A percentile compares a stretch with the other conserved stretches of the same genome.
phyloP scores from a whole-genome alignment of 164 flowering plant species.

The Magnolia changhungtana region DNA sequence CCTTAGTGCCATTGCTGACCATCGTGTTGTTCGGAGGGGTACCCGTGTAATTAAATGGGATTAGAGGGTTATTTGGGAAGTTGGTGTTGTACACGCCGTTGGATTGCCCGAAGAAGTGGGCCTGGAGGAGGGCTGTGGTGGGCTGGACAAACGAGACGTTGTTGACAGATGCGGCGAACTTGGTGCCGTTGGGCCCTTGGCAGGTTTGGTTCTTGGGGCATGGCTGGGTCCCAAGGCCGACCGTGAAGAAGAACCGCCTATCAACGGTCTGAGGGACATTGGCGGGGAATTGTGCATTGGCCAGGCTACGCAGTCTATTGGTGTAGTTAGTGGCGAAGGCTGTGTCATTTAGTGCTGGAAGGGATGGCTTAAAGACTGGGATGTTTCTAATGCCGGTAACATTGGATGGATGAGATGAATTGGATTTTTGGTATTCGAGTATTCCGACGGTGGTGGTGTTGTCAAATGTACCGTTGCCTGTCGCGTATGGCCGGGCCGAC shows the following conservation, averaged over 20 bases:
- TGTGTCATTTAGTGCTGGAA: conserved; percentile 29
- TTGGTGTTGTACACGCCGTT: too few species aligned
- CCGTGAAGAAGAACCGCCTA: conserved; percentile 12
- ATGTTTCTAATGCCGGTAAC: conserved; percentile 16
- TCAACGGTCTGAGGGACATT: conserved; percentile 6
- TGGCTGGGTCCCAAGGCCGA: conserved; percentile 4
- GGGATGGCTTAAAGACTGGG: conserved; percentile 31
- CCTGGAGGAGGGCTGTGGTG: too few species aligned
- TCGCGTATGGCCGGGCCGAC: conserved; percentile 53
- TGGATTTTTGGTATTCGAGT: conserved; percentile 36
- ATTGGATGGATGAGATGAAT: background rate
- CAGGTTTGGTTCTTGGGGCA: conserved; percentile 15
- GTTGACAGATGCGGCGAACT: conserved; percentile 10
- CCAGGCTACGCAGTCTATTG: conserved; percentile 39
- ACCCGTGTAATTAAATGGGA: too few species aligned
- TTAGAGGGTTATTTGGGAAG: too few species aligned
- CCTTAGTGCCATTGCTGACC: too few species aligned
- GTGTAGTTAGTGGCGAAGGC: conserved; percentile 30
- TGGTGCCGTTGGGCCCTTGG: conserved; percentile 14
- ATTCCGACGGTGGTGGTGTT: conserved; percentile 53
- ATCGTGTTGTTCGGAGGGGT: too few species aligned
- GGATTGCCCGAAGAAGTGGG: too few species aligned
- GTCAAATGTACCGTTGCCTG: conserved; percentile 54
- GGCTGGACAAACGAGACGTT: too few species aligned
- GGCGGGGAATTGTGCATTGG: conserved; percentile 13